Conservation (phyloP, 2,329 filamentous ascomycete species). For the Fusarium citri region DNA sequence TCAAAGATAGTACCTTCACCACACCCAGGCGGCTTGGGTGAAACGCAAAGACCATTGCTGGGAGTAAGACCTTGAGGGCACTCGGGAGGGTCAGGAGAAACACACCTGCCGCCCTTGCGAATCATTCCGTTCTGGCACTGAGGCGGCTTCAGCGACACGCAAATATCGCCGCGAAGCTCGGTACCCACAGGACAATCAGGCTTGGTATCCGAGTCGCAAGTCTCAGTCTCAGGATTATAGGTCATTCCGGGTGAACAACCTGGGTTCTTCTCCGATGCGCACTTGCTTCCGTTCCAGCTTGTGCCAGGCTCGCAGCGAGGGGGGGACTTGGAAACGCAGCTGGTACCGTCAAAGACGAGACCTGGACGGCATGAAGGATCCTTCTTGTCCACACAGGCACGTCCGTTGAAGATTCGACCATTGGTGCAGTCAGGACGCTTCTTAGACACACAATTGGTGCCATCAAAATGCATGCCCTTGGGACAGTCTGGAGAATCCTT, state of each 20-base stretch:
- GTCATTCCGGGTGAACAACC: not conserved
- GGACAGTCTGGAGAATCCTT: not conserved
- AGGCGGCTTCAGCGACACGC: constrained; percentile 1
- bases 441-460: constrained; percentile 11
- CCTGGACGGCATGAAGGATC: constrained; percentile 3
- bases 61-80: constrained; percentile 11
- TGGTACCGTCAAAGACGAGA: constrained; percentile 14
- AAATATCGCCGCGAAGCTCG: constrained; percentile 13
- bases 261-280: constrained; percentile 3
- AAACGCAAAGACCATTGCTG: constrained; percentile 7
- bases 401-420: not conserved
- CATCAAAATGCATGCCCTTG: constrained; percentile 8
- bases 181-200: constrained; percentile 9
- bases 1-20: constrained; percentile 22
- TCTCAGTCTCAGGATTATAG: constrained; percentile 13
- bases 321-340: constrained; percentile 5
- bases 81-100: not conserved
- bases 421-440: not conserved
- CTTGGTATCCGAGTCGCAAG: not conserved
- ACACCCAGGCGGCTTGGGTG: not conserved
- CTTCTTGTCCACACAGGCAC: not conserved
- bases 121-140: not conserved
- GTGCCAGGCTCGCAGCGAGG: not conserved
- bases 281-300: constrained; percentile 12
- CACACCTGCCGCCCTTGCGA: constrained; percentile 12